Evolutionary conservation across 2,329 filamentous ascomycete species (phyloP), one percentile per base, ranked within the genome.

Genomic region (Triangularia verruculosa): DNA sequence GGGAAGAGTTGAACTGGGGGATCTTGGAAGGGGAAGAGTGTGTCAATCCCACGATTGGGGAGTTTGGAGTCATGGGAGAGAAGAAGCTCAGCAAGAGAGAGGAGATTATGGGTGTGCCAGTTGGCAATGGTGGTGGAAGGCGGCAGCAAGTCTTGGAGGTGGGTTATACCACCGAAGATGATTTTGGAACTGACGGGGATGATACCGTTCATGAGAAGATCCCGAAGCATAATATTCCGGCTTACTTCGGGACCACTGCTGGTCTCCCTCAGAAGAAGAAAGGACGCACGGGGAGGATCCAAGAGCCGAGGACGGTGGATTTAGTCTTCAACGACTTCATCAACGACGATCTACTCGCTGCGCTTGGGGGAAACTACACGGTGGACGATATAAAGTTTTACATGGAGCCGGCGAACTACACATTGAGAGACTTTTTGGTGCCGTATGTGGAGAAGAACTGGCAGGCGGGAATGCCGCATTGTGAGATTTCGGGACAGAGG

Each of bases 141-240:
- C 82, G 82, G n/a, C 82, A 84, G 43, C 78, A 82, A 61, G 67
- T 72, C 9, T 74, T 76, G 5, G 69, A 79, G 7, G 77, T 77
- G 0, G 85, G 83, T 2, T 85, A 86, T 71, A 80, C 77, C 2
- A 87, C 84, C 0, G 78, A 70, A 2, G 84, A 87, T 66, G 84
- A 86, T 70, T 86, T 85, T 67, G 84, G 84, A 58, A 77, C 72
- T 2, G 83, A 80, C 57, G 75, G 72, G 15, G 84, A 86, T 68
- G 84, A 87, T 65, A 86, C 84, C 0, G 69, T 77, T 5, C 84
- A 86, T 72, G 74, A 76, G 3, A 59, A 62, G 7, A 82, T 85
- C 52, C 78, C 82, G 1, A 70, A 75, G 61, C 83, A 81, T 73
- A 53, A 69, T 0, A 76, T 82, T 52, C 83, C 83, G 4, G 76